Base-by-base conservation (phyloP, 305 asterid genomes). In the Fraxinus floribunda region DNA sequence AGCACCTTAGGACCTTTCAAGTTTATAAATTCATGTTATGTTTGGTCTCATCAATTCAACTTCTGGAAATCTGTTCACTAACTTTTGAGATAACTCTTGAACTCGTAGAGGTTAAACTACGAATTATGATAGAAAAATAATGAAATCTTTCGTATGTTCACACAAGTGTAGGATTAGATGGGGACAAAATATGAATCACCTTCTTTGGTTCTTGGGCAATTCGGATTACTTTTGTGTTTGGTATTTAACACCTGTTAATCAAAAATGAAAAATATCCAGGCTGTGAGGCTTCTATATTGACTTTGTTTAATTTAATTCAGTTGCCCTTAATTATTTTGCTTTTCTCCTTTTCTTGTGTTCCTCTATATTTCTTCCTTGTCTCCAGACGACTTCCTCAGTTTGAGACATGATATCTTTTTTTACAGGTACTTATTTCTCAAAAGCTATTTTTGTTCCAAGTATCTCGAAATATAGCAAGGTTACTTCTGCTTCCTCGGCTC, bases 371-470 rank as follows among this genome's bases (percentile, higher is more conserved):
- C 75, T 29, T 70, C 38, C 18, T 29, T 11, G 18, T 81, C 66
- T 60, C 38, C 60, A 35, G 46, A 35, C 10, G 34, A 76, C 34
- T 64, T 70, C 11, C 9, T 7, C 73, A 41, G 32, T 32, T 13
- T 35, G 77, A 75, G 22, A 76, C 7, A 60, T 74, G 41, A 55
- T 60, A 55, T 49, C 34, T 57, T 39, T 85, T 84, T 76, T 74
- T 85, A 74, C 90, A 95, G 98, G 97, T 78, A 89, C 92, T 15
- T 82, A 87, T 86, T 91, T 93, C 79, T 79, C 94, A 2, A 93
- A 95, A 83, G 95, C 98, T 76, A 90, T 95, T 77, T 95, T 95
- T 86, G 97, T 92, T 35, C 98, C 98, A 30, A 89, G 93, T 75
- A 89, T 92, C 84, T 95, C 98, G 16, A 89, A 87, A 38, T 95